Percentiles rank a stretch among this genome's conserved stretches.
Conservation (phyloP, 257 asterid species). For the Nyctanthes arbortristis region DNA sequence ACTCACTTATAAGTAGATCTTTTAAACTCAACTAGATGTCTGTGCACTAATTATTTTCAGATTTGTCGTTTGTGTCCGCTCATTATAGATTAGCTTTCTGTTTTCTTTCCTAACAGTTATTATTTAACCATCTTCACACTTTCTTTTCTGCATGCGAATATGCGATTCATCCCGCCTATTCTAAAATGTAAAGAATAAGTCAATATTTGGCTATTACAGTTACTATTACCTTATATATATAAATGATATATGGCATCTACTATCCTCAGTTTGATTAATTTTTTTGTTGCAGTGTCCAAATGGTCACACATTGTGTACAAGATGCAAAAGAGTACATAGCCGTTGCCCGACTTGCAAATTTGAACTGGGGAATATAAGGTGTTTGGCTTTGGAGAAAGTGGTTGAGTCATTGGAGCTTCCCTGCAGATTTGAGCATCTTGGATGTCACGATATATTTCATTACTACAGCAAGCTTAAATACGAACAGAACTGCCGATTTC, state of each 20-base stretch:
- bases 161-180: not conserved
- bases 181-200: not conserved
- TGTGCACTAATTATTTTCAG: not conserved
- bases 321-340: slow-evolving; percentile 59
- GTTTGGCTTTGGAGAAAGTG: slow-evolving; percentile 83
- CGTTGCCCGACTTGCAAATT: slow-evolving; percentile 69
- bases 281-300: slow-evolving; percentile 69
- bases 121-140: too few species aligned
- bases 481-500: slow-evolving; percentile 65
- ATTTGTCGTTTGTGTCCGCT: not conserved
- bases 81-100: not conserved
- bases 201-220: not conserved
- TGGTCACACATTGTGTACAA: slow-evolving; percentile 79
- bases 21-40: not conserved
- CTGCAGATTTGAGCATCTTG: slow-evolving; percentile 64
- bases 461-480: slow-evolving; percentile 68
- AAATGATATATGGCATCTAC: not conserved
- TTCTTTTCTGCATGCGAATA: not conserved
- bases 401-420: slow-evolving; percentile 78
- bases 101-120: not conserved
- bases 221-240: not conserved
- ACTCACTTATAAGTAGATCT: not conserved
- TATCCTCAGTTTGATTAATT: not conserved
- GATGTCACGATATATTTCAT: slow-evolving; percentile 66
- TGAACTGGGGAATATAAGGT: slow-evolving; percentile 75